Evolutionary conservation across 2,329 filamentous ascomycete species (phyloP), one percentile per base, ranked within the genome.

Genomic region (Aspergillus awamori): DNA sequence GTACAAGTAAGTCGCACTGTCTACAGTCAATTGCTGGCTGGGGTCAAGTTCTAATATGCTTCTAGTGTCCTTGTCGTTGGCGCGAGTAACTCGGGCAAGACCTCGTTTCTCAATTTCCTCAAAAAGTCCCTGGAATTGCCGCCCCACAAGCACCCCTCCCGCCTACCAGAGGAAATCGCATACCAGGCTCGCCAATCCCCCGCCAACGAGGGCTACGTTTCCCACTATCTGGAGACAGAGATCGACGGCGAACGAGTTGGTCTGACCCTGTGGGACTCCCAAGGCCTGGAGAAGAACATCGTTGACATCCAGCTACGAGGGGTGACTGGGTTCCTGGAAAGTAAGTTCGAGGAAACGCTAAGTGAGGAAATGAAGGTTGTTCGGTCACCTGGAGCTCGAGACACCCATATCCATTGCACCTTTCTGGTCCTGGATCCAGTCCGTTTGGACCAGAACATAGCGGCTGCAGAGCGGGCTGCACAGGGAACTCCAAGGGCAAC

Each of bases 311-410:
- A 99, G 78, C 83, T 99, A 67, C 88, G 93, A 63, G 92, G 96
- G 74, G 93, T 98, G 82, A 89, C 90, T 36, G 85, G 89, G 8
- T 99, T 99, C 80, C 82, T 99, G 62, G 95, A 99, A 82, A 94
- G 90, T 82, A 98, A 98, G 77, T 99, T 99, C 69, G 94, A 99
- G 76, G 95, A 99, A 72, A 98, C 95, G 0, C 96, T 99, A 75
- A 87, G 87, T 53, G 95, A 99, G 79, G 95, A 99, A 81, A 96
- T 96, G 85, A 98, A 97, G 82, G 93, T 99, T 51, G 84, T 97
- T 64, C 90, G 95, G 70, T 93, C 93, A 57, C 94, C 95, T 26
- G 94, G 93, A 59, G 90, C 92, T 66, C 91, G 93, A 75, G 95
- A 99, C 80, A 97, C 94, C 54, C 95, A 99, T 76, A 97, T 99